Percentiles rank a stretch among this genome's conserved stretches.
Evolutionary conservation across 1,284 basidiomycete genomes (phyloP).

Genomic region (Ceratobasidium sp.): DNA sequence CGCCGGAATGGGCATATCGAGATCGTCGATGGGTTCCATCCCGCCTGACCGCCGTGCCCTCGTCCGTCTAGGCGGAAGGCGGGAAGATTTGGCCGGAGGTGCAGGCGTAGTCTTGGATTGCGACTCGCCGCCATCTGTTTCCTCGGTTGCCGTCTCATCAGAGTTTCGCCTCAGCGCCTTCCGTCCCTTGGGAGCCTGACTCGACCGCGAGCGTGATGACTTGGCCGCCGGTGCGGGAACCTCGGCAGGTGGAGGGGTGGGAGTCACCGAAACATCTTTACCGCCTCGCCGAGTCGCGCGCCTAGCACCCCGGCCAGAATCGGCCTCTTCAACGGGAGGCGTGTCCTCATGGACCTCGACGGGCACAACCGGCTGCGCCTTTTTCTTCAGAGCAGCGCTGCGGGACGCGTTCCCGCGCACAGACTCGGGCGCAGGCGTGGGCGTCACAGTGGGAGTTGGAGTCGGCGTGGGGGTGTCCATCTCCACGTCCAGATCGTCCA

Average conservation of each 20-base stretch:
- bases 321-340: slow-evolving; percentile 8
- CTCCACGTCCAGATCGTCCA: slow-evolving; percentile 33
- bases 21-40: background rate
- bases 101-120: background rate
- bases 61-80: slow-evolving; percentile 16
- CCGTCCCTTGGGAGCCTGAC: background rate
- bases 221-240: slow-evolving; percentile 10
- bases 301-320: background rate
- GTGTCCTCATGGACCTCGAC: slow-evolving; percentile 6
- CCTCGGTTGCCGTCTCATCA: slow-evolving; percentile 5
- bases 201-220: background rate
- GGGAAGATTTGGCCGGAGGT: no score
- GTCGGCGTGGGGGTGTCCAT: background rate
- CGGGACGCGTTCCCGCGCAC: slow-evolving; percentile 10
- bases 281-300: slow-evolving; percentile 6
- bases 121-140: slow-evolving; percentile 16
- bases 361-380: background rate
- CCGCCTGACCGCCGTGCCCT: slow-evolving; percentile 26
- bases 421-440: slow-evolving; percentile 4
- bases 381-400: slow-evolving; percentile 19
- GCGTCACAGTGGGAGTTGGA: background rate
- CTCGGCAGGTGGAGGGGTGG: slow-evolving; percentile 14
- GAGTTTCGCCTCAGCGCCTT: background rate
- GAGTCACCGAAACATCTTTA: slow-evolving; percentile 35
- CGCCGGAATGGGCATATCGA: background rate